Evolutionary conservation across 1,284 basidiomycete genomes (phyloP), one percentile per base, ranked within the genome.

Genomic region (Marasmius sp.): DNA sequence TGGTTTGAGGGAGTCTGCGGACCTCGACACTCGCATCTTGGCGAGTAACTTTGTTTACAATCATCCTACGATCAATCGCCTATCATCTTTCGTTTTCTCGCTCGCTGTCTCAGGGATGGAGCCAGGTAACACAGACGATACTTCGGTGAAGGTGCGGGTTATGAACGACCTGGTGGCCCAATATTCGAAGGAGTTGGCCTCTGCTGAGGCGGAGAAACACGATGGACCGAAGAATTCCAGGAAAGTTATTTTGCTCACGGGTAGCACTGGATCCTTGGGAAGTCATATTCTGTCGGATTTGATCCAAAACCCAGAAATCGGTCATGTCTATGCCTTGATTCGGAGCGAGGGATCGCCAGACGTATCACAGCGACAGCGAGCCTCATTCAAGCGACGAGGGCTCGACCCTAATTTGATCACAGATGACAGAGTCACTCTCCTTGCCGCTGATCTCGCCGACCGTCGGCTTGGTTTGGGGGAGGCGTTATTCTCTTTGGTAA

Each of bases 251-350:
- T 16, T 60, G 8, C 18, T 60, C 11, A 60, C 58, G 18, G 58
- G 58, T 22, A 54, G 34, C n/a, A 60, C 58, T 8, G 58, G 58
- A n/a, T 50, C 36, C 6, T 54, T 60, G 22, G 58, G 58, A 38
- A 37, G 37, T 8, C 47, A 54, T 54, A 20, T 60, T 37, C 52
- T 53, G 6, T 18, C 43, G 7, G 33, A 45, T n/a, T 18, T 60
- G 12, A 45, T 48, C 33, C 36, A 12, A 16, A 45, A 59, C 14
- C 50, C 62, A 7, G 49, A 14, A 0, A 69, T 77, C 2, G 45
- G 61, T 5, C 64, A 61, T 0, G 58, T 78, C 0, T 78, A 68
- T 55, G 71, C 73, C 2, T 64, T 70, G 43, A 78, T 77, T 55
- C 67, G 74, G 1, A 36, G 8, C 65, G 65, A 1, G 66, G 65